Evolutionary conservation across 148 eudicot genomes (phyloP), one percentile per base, ranked within the genome.

Genomic region (Beta vulgaris): DNA sequence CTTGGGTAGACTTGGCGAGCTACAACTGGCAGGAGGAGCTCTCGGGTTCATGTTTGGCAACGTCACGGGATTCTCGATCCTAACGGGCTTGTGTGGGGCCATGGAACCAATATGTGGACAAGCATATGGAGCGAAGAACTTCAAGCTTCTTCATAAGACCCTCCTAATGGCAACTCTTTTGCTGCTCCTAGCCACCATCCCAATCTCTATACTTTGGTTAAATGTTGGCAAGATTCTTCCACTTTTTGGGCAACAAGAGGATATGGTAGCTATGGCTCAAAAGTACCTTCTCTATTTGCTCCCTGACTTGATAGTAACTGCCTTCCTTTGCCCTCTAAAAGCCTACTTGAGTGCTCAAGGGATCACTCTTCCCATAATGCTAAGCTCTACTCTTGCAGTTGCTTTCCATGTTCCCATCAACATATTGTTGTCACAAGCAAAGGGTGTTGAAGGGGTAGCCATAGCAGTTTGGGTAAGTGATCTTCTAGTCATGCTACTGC

Each of bases 81-180:
- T 93, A 64, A 87, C 77, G 9, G 98, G 98, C 8, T 83, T 93
- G 32, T 87, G 84, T 71, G 89, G 86, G 31, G 98, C 93, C 58
- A 93, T 93, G 98, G 96, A 93, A 49, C 96, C 93, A n/a, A 88
- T 91, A 35, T 93, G 98, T 80, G 98, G 98, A 21, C 98, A 93
- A 35, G 98, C 98, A 15, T 88, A 79, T 74, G 98, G 96, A 6
- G 98, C 96, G 37, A 84, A 80, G 53, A 93, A 93, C 77, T 91
- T 80, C 62, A 91, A 77, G 76, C 93, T 91, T 55, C 85, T 93
- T n/a, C 93, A 88, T 62, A 91, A 88, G 82, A 89, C 96, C 57
- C 91, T 93, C 51, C 68, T 91, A 37, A 93, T 91, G 96, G 74
- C 91, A 25, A 82, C 76, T 21, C 54, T 77, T 36, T 73, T 93